These are phyloP conservation scores for Sordariomycetes sp. DNA, from an alignment of 2,329 filamentous ascomycete species.

Conservation along the genomic window DNA sequence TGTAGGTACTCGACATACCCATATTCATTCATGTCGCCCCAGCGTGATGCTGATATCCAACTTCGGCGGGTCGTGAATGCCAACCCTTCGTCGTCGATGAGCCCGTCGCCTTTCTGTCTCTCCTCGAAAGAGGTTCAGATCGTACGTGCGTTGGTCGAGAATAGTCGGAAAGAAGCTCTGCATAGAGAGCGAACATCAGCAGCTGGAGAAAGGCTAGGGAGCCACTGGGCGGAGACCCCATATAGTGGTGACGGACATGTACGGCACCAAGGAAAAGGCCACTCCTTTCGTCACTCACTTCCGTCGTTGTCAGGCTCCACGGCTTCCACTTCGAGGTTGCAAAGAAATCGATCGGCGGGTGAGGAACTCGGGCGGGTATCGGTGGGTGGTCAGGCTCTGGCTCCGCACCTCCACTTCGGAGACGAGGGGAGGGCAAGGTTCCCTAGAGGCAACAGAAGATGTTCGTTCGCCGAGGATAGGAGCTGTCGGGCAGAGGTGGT, in stretches of 20 bases:
- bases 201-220: not conserved
- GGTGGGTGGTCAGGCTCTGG: not conserved
- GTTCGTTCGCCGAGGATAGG: not conserved
- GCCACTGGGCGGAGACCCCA: not conserved
- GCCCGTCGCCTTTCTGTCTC: not conserved
- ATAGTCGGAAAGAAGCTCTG: not conserved
- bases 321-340: not conserved
- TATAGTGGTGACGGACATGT: not conserved
- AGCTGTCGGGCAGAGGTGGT: not conserved
- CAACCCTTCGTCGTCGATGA: not conserved
- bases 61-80: not conserved
- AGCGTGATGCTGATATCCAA: not conserved
- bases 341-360: not conserved
- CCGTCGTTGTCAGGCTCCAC: not conserved
- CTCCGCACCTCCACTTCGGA: not conserved
- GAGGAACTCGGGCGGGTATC: not conserved
- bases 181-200: not conserved
- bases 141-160: not conserved
- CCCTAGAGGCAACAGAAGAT: not conserved
- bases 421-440: not conserved
- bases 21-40: constrained; percentile 4
- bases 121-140: not conserved
- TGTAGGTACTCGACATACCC: constrained; percentile 2
- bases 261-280: not conserved
- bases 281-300: not conserved